These are phyloP conservation scores for Martensiomyces pterosporus DNA, from an alignment of 192 early-diverging fungal species.

Conservation along the genomic window DNA sequence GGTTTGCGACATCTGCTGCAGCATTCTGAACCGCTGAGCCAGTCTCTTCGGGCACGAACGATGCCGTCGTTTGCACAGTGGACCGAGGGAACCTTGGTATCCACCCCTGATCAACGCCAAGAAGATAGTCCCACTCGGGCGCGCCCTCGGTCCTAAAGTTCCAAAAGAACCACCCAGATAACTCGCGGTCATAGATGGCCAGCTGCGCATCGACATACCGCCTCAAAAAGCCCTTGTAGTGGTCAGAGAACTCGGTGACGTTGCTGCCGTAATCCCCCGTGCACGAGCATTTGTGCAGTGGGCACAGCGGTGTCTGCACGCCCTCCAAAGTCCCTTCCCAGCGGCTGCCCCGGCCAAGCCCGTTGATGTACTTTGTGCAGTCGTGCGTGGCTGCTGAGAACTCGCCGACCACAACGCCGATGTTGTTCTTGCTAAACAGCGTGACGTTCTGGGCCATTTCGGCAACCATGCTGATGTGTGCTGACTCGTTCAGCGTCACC, in stretches of 20 bases:
- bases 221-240: conserved; percentile 58
- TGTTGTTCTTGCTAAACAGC: conserved; percentile 34
- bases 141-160: conserved; percentile 67
- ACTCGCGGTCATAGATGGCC: conserved; percentile 54
- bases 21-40: too few relatives aligned
- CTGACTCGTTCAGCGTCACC: conserved; percentile 25
- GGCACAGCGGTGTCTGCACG: conserved; percentile 32
- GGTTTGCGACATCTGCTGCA: too few relatives aligned
- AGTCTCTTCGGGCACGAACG: neutral
- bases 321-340: conserved; percentile 59
- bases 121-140: conserved; percentile 69
- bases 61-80: conserved; percentile 1
- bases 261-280: conserved; percentile 48
- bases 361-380: conserved; percentile 71
- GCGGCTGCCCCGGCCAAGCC: conserved; percentile 54
- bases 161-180: conserved; percentile 68
- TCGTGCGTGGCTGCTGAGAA: conserved; percentile 68
- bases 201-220: conserved; percentile 59
- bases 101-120: conserved; percentile 65
- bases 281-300: conserved; percentile 53
- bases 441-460: conserved; percentile 33
- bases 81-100: conserved; percentile 53
- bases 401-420: conserved; percentile 68
- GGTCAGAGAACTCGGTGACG: conserved; percentile 39
- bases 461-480: conserved; percentile 39